Percentiles rank a stretch among this genome's conserved stretches.
Evolutionary conservation across 345 rosid species (phyloP).

Genomic region (Gossypium anomalum): DNA sequence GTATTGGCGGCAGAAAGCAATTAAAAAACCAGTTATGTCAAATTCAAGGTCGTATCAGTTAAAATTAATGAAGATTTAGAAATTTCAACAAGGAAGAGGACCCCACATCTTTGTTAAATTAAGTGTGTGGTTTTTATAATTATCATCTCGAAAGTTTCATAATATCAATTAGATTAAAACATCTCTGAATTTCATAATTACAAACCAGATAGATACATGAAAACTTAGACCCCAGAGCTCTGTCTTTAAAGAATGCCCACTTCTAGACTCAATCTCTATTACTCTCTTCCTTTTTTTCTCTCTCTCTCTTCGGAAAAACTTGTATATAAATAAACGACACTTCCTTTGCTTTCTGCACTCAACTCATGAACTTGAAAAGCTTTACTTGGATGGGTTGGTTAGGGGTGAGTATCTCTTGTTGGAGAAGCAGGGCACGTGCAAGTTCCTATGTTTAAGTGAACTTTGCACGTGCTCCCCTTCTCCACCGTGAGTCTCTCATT

Average conservation of each 20-base stretch:
- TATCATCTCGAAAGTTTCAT: neutral
- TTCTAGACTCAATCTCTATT: constrained; percentile 53
- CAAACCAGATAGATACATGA: too few species aligned
- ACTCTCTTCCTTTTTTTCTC: neutral
- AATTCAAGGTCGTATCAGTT: too few species aligned
- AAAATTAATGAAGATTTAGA: too few species aligned
- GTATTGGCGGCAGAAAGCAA: too few species aligned
- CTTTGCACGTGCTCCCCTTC: constrained; percentile 97
- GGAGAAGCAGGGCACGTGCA: constrained; percentile 99
- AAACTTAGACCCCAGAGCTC: neutral
- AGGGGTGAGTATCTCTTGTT: constrained; percentile 64
- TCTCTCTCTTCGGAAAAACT: constrained; percentile 2
- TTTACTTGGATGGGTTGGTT: constrained; percentile 4
- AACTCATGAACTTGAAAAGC: neutral
- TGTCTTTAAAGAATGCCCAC: constrained; percentile 56
- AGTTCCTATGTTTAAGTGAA: constrained; percentile 8
- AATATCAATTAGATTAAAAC: neutral
- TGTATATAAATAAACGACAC: constrained; percentile 32
- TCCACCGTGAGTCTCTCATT: constrained; percentile 70
- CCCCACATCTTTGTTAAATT: too few species aligned
- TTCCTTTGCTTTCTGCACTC: neutral
- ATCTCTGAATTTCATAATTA: too few species aligned
- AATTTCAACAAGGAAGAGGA: too few species aligned
- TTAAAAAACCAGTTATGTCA: too few species aligned
- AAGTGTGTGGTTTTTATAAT: neutral